These are phyloP conservation scores for Suhomyces bokatorum DNA, from an alignment of 1,139 yeast species.

Conservation along the genomic window DNA sequence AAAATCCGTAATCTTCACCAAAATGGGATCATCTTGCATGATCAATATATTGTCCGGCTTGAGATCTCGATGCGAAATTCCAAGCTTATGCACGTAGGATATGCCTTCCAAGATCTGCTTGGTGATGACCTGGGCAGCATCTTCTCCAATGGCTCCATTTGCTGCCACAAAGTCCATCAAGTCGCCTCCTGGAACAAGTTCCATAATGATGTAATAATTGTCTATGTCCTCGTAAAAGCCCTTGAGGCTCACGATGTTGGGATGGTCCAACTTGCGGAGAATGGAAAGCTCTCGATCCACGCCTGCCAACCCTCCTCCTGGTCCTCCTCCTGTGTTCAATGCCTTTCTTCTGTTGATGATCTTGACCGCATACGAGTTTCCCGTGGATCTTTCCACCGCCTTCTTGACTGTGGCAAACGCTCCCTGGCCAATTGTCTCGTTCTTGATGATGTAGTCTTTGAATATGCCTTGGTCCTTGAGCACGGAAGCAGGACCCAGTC, in stretches of 20 bases:
- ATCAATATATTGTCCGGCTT: constrained; percentile 92
- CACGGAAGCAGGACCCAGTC: constrained; percentile 21
- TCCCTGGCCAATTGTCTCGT: constrained; percentile 90
- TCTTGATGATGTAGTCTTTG: constrained; percentile 73
- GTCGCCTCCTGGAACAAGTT: constrained; percentile 95
- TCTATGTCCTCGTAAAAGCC: constrained; percentile 84
- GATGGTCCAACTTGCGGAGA: constrained; percentile 73
- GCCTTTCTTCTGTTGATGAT: constrained; percentile 83
- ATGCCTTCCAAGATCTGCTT: constrained; percentile 84
- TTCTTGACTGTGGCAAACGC: constrained; percentile 95
- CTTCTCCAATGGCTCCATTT: constrained; percentile 88
- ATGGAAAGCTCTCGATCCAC: constrained; percentile 86
- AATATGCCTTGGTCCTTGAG: constrained; percentile 55
- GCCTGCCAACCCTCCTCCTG: constrained; percentile 45
- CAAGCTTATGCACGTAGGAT: constrained; percentile 80
- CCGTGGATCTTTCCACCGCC: constrained; percentile 82
- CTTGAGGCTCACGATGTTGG: constrained; percentile 77
- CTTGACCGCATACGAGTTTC: constrained; percentile 85
- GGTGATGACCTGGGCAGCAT: constrained; percentile 81
- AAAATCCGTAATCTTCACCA: constrained; percentile 89
- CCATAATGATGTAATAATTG: constrained; percentile 88
- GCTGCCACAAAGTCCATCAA: constrained; percentile 94
- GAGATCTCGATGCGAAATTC: constrained; percentile 90
- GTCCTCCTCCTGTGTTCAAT: constrained; percentile 66
- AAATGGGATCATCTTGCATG: constrained; percentile 87